Conservation (phyloP, 495 filamentous ascomycete species). For the Stereocaulon alpinum region DNA sequence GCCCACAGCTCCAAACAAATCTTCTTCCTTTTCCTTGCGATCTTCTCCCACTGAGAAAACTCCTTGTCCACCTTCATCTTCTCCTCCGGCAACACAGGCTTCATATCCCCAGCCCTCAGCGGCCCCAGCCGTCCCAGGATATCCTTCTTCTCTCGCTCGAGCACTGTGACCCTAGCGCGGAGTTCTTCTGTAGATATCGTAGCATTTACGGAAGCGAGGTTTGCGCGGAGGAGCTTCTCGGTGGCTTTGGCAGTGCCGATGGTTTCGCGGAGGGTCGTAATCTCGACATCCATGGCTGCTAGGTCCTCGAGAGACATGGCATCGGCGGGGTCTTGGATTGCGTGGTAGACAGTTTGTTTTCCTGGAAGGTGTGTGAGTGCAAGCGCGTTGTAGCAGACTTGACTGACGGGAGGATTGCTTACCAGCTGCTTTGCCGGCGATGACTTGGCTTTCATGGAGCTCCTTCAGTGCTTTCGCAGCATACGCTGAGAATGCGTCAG, state of each 20-base stretch:
- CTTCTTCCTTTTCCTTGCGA: constrained; percentile 35
- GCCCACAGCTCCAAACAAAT: constrained; percentile 45
- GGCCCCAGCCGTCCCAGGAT: constrained; percentile 32
- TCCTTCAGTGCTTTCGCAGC: constrained; percentile 55
- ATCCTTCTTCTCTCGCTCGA: constrained; percentile 38
- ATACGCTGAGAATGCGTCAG: constrained; percentile 32
- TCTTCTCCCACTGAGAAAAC: constrained; percentile 36
- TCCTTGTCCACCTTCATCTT: constrained; percentile 37
- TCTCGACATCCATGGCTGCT: constrained; percentile 38
- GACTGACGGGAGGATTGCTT: constrained; percentile 1
- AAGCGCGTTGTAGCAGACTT: background rate
- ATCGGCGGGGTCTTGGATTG: constrained; percentile 41
- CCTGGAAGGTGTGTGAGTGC: constrained; percentile 29
- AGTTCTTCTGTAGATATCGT: constrained; percentile 46
- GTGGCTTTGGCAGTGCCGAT: constrained; percentile 37
- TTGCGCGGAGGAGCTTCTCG: constrained; percentile 41
- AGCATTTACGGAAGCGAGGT: constrained; percentile 38
- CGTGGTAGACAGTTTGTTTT: constrained; percentile 56
- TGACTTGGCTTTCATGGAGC: constrained; percentile 48
- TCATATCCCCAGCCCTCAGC: constrained; percentile 31
- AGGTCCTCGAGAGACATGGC: constrained; percentile 36
- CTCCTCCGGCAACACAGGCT: constrained; percentile 38
- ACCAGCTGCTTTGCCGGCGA: constrained; percentile 50
- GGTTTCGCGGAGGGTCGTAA: constrained; percentile 39
- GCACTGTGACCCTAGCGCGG: constrained; percentile 31